Evolutionary conservation across 352 stramenopile genomes (phyloP), one percentile per base, ranked within the genome.

Genomic region (Pythium vanterpoolii): DNA sequence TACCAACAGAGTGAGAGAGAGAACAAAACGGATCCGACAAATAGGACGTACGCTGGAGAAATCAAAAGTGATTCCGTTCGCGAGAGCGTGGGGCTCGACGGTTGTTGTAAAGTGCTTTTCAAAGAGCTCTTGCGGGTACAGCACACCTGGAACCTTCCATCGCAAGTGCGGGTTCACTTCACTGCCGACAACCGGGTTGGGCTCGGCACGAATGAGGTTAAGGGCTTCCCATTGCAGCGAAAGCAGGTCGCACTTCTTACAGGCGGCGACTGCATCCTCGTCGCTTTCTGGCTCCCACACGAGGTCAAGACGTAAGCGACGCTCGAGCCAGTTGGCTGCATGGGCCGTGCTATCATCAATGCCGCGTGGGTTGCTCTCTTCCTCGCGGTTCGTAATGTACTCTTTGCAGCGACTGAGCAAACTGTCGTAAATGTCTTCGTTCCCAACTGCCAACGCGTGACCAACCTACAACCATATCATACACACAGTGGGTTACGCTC

Each of bases 361-460:
- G 31, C 70, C 70, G 10, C 78, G 77, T 9, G 75, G 77, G 68
- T 87, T 89, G 48, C 63, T 86, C 46, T 80, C 78, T 23, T 86
- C 73, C 40, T 89, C 79, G 5, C 81, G 76, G 47, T 76, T 77
- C 19, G 65, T 70, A 7, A 89, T 74, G 68, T 91, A 93, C 47
- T 87, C 79, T 47, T 77, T 74, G 67, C 78, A 91, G 26, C 81
- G 77, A 53, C 72, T 88, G 14, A 91, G 50, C 31, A 93, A 64
- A 33, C 73, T 87, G 28, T 90, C 78, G 62, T 86, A 88, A 31
- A 86, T 56, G 46, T 89, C 84, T 47, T 85, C 77, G 9, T 64
- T 68, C 3, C 63, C 64, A 18, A 66, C 57, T 1, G 60, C 60
- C 21, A 93, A 56, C 45, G 76, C 68, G 18, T 85, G 66, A 0